Base-by-base conservation (phyloP, 345 rosid species). In the Eucalyptus cloeziana region DNA sequence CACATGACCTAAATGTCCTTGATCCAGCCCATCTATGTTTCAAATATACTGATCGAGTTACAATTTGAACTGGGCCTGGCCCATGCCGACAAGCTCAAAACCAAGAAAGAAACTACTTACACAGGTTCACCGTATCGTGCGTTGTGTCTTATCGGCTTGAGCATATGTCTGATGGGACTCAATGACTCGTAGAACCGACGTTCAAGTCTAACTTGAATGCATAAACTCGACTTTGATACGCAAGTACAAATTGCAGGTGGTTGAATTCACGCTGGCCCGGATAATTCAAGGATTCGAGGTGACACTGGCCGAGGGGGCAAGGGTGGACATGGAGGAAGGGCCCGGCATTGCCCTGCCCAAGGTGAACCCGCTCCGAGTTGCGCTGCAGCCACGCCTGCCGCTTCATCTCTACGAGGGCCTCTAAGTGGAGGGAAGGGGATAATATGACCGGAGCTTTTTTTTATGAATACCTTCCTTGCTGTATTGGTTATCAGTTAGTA, bases 271-370 rank as follows among this genome's bases (percentile, higher is more conserved):
- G 9, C 69, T 94, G 25, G 97, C 96, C 24, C 85, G 94, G 54
- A 64, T 95, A 43, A 88, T 95, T 60, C 94, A 94, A 13, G 94
- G 95, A 4, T 95, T 94, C 81, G 90, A 93, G 71, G 49, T 94
- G 30, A 49, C 30, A 1, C 89, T 90, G 10, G 79, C 54, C 0
- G 91, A 81, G 31, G 71, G 54, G 15, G 49, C 37, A 50, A 89
- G 86, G 2, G 67, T 94, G 45, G 95, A 93, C 64, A 94, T 94
- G 96, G 88, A 86, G 13, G 94, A 94, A 89, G 96, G 94, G 3
- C 88, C 90, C 6, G 95, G 95, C 24, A 15, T 94, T 62, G 91
- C 95, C 19, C 10, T 94, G 88, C 94, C 94, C 14, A 94, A 93
- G 71, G 86, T 88, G 62, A 89, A 62, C 7, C 95, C 94, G 1